Evolutionary conservation across 1,139 yeast species (phyloP), one percentile per base, ranked within the genome.

Genomic region (Candida smagusa): DNA sequence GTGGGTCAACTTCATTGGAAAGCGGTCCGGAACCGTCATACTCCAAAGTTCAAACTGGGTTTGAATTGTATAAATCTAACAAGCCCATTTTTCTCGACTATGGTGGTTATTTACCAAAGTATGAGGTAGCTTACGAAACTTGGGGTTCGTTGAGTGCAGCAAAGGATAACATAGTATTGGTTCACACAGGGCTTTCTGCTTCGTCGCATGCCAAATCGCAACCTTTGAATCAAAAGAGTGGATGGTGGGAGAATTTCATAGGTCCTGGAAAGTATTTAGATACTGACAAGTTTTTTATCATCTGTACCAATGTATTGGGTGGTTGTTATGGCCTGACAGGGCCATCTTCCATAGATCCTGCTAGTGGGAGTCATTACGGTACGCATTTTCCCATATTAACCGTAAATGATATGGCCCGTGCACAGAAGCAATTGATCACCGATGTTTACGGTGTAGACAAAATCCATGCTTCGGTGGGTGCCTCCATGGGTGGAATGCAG

Each of bases 401-500:
- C 0, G 77, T 90, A 19, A 84, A 84, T 51, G 97, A 89, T 56
- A 89, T 89, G 95, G 86, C 86, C 1, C 68, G 96, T 35, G 96
- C 95, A 0, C 97, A 89, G 63, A 73, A 87, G 45, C 71, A 84
- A 38, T 64, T 89, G 31, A 67, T 89, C 12, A 63, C 61, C 23
- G 74, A 80, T 33, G 78, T 75, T 28, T 77, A 88, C 45, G 80
- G 81, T 0, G 84, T 84, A 22, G 40, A 53, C 2, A 81, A 77
- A 55, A 63, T 89, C 22, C 78, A 79, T 56, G 96, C 96, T 1
- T 77, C 89, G 1, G 79, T 90, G 3, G 97, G 97, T 6, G 84
- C 96, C 1, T 87, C 96, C 0, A 87, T 89, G 95, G 97, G 97
- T 22, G 97, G 97, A 12, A 88, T 89, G 96, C 97, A 89, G 63